Evolutionary conservation across 2,329 filamentous ascomycete species (phyloP).

Genomic region (Colletotrichum sp.): DNA sequence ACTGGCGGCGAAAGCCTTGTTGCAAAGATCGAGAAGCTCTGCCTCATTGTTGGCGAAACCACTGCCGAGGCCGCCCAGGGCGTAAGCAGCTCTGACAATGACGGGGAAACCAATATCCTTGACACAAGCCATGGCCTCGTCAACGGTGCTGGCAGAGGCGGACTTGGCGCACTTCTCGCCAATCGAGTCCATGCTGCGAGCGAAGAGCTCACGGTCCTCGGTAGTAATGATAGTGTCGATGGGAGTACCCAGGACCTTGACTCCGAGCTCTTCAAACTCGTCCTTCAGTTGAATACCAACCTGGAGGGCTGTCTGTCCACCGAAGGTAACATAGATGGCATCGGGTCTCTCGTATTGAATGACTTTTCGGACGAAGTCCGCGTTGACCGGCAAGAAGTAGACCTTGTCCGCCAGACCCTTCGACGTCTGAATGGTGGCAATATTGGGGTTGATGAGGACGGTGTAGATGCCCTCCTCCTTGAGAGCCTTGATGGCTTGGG

Average conservation of each 20-base stretch:
- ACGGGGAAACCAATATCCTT: slow-evolving; percentile 95
- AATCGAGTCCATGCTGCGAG: slow-evolving; percentile 97
- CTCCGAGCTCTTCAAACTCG: slow-evolving; percentile 90
- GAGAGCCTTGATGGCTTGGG: slow-evolving; percentile 96
- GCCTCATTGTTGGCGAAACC: slow-evolving; percentile 91
- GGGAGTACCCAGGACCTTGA: slow-evolving; percentile 93
- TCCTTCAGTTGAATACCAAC: slow-evolving; percentile 98
- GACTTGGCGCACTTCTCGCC: slow-evolving; percentile 98
- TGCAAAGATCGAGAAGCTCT: slow-evolving; percentile 86
- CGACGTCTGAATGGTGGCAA: slow-evolving; percentile 97
- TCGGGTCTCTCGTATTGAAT: slow-evolving; percentile 94
- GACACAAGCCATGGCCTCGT: slow-evolving; percentile 88
- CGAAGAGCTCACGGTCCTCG: slow-evolving; percentile 96
- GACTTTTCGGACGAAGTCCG: slow-evolving; percentile 97
- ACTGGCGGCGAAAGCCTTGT: slow-evolving; percentile 92
- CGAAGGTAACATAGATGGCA: slow-evolving; percentile 97
- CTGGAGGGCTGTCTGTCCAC: slow-evolving; percentile 94
- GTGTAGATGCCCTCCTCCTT: slow-evolving; percentile 99
- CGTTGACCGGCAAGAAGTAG: slow-evolving; percentile 96
- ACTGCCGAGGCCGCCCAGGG: slow-evolving; percentile 91
- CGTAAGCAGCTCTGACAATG: slow-evolving; percentile 95
- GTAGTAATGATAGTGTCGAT: slow-evolving; percentile 99
- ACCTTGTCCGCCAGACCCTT: slow-evolving; percentile 98
- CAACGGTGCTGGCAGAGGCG: slow-evolving; percentile 85
- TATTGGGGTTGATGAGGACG: slow-evolving; percentile 98